phyloP scores from a whole-genome alignment of 176 grass and related monocot species.

The Oryza australiensis region DNA sequence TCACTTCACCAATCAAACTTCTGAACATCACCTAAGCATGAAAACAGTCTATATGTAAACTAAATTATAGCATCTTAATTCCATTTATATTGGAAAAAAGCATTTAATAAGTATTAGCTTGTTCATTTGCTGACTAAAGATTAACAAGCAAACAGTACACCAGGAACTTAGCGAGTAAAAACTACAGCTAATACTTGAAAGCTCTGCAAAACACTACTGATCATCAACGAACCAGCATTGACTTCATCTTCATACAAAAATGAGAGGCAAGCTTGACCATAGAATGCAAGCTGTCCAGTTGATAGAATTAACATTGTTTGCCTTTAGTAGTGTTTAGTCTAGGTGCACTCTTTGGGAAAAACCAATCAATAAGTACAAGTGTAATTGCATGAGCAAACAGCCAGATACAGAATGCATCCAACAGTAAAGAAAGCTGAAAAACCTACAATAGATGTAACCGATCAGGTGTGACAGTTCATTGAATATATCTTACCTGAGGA shows the following conservation, averaged over 20 bases:
- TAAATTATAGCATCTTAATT: constrained; percentile 6
- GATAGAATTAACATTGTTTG: not conserved
- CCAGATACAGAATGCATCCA: not conserved
- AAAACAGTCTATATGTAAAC: not conserved
- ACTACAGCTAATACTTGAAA: constrained; percentile 4
- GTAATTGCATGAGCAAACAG: not conserved
- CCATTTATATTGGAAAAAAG: not conserved
- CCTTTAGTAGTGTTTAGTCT: not conserved
- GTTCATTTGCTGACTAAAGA: not conserved
- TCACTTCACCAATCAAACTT: constrained; percentile 3
- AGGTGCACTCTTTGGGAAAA: not conserved
- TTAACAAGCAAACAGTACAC: constrained; percentile 6
- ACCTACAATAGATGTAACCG: not conserved
- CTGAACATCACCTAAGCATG: not conserved
- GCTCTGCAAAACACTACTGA: not conserved
- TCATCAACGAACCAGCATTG: not conserved
- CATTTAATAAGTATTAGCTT: not conserved
- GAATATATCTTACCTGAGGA: constrained; percentile 48
- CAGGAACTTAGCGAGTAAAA: constrained; percentile 11
- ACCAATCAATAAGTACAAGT: not conserved
- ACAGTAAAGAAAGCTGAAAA: constrained; percentile 17
- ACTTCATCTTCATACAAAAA: not conserved
- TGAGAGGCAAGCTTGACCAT: not conserved
- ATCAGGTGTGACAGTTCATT: not conserved
- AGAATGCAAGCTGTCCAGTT: not conserved